Conservation (phyloP, 2,329 filamentous ascomycete genomes). For the Falciphora oryzae region DNA sequence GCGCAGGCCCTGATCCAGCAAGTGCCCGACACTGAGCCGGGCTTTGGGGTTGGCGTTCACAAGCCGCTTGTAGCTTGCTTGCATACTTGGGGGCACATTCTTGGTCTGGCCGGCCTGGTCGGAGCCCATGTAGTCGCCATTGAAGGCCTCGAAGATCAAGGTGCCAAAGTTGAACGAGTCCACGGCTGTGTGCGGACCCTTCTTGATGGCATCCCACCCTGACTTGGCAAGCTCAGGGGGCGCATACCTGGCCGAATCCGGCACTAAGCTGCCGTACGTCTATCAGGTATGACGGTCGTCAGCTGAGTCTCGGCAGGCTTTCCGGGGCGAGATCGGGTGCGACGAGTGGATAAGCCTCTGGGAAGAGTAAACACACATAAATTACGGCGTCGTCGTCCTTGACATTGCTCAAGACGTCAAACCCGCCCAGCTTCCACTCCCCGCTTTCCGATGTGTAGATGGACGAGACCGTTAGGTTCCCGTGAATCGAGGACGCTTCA, state of each 20-base stretch:
- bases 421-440: conserved; percentile 94
- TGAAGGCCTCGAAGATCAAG: conserved; percentile 86
- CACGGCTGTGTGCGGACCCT: conserved; percentile 70
- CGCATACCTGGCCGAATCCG: conserved; percentile 77
- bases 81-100: conserved; percentile 80
- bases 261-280: conserved; percentile 82
- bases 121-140: conserved; percentile 67
- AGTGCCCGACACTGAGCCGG: conserved; percentile 75
- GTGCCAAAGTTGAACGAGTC: conserved; percentile 85
- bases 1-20: conserved; percentile 82
- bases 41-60: conserved; percentile 86
- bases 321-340: not conserved
- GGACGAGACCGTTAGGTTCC: conserved; percentile 76
- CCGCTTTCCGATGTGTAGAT: conserved; percentile 93
- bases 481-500: conserved; percentile 87
- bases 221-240: conserved; percentile 79
- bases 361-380: conserved; percentile 48
- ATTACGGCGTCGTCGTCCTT: conserved; percentile 94
- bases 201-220: conserved; percentile 90
- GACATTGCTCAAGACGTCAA: conserved; percentile 88
- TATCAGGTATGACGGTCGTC: conserved; percentile 26
- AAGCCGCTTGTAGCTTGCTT: conserved; percentile 83
- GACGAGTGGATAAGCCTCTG: conserved; percentile 14
- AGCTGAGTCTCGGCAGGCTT: not conserved
- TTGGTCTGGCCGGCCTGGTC: conserved; percentile 85